phyloP scores from a whole-genome alignment of 1,139 yeast genomes.

The Geotrichum macrosporum region DNA sequence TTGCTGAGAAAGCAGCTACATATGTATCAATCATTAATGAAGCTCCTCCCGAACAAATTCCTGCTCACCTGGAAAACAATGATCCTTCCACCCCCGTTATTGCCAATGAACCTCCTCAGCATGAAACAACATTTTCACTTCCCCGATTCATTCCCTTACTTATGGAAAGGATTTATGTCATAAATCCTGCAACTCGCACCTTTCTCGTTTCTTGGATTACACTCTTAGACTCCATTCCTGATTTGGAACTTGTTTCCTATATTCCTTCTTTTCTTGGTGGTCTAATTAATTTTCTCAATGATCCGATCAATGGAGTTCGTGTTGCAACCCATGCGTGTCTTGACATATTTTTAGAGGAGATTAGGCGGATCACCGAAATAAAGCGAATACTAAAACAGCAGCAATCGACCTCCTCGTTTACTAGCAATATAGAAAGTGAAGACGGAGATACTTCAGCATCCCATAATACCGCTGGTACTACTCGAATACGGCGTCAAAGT shows the following conservation, averaged over 20 bases:
- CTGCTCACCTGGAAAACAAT: constrained; percentile 40
- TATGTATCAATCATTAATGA: constrained; percentile 72
- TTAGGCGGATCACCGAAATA: constrained; percentile 66
- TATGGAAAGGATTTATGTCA: constrained; percentile 84
- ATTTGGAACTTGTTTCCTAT: constrained; percentile 78
- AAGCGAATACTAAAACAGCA: constrained; percentile 41
- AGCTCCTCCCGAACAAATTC: constrained; percentile 35
- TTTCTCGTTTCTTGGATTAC: constrained; percentile 92
- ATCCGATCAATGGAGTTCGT: constrained; percentile 82
- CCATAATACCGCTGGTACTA: constrained; percentile 13
- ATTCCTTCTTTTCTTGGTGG: constrained; percentile 90
- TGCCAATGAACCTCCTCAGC: constrained; percentile 25
- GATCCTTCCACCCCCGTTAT: constrained; percentile 26
- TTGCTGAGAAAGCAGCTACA: constrained; percentile 88
- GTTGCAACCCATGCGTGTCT: constrained; percentile 77
- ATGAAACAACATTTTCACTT: constrained; percentile 70
- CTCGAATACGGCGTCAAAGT: constrained; percentile 9
- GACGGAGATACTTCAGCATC: constrained; percentile 11
- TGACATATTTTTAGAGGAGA: constrained; percentile 73
- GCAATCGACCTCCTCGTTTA: constrained; percentile 7
- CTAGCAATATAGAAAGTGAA: constrained; percentile 4
- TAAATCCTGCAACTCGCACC: constrained; percentile 88
- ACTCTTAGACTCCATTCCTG: constrained; percentile 86
- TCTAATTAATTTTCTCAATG: constrained; percentile 71
- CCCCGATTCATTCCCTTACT: constrained; percentile 86